Evolutionary conservation across 176 grass and related monocot species (phyloP).

Genomic region (Ensete ventricosum): DNA sequence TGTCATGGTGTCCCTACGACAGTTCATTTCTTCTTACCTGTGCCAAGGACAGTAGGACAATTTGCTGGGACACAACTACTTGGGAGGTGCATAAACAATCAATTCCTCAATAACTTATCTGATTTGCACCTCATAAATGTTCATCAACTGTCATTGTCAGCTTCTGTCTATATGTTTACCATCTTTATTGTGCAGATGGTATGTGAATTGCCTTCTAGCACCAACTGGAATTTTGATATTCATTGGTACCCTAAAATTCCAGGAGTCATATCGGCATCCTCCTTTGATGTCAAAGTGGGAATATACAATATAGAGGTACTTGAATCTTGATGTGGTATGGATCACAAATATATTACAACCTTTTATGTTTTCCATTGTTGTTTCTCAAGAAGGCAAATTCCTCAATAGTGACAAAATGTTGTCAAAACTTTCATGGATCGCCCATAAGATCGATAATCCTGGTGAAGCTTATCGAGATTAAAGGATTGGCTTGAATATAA

Average conservation of each 20-base stretch:
- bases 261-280: conserved; percentile 85
- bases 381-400: neutral
- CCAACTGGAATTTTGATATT: conserved; percentile 87
- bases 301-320: conserved; percentile 89
- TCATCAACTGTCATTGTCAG: conserved; percentile 1
- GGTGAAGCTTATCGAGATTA: neutral
- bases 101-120: conserved; percentile 6
- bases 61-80: conserved; percentile 96
- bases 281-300: conserved; percentile 87
- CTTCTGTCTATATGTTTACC: neutral
- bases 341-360: neutral
- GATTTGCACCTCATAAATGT: neutral
- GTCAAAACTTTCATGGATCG: neutral
- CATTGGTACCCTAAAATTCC: conserved; percentile 96
- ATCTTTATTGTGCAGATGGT: conserved; percentile 43
- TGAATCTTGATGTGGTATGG: neutral
- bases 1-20: conserved; percentile 99
- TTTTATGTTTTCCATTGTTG: neutral
- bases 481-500: neutral
- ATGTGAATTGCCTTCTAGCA: conserved; percentile 79
- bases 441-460: neutral
- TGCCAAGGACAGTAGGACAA: conserved; percentile 97
- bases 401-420: neutral
- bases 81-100: conserved; percentile 55
- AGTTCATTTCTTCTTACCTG: conserved; percentile 96